A percentile compares a stretch with the other conserved stretches of the same genome.
Evolutionary conservation across 108 stramenopile species (phyloP).

Genomic region (Skeletonema grethae): DNA sequence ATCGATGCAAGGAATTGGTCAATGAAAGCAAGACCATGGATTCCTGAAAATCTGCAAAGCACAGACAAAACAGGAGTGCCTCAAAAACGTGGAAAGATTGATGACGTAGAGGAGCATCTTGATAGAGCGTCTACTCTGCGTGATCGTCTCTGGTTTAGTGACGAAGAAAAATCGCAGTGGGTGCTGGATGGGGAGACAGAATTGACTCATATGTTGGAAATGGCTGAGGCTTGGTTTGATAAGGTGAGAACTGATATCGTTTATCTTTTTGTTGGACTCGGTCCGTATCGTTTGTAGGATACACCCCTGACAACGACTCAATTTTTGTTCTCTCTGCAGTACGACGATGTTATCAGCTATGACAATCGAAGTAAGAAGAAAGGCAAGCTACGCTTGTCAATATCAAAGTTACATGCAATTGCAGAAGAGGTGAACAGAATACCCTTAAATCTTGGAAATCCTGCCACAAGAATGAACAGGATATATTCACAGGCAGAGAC

Average conservation of each 20-base stretch:
- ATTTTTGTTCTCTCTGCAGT: constrained; percentile 26
- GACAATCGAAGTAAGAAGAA: constrained; percentile 61
- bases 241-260: constrained; percentile 46
- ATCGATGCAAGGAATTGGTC: constrained; percentile 78
- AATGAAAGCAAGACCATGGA: constrained; percentile 70
- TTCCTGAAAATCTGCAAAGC: constrained; percentile 40
- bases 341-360: constrained; percentile 53
- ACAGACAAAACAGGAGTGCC: constrained; percentile 27
- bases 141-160: constrained; percentile 51
- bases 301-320: background rate
- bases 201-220: constrained; percentile 53
- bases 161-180: constrained; percentile 57
- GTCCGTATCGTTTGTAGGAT: background rate
- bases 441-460: constrained; percentile 67
- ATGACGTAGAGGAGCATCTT: constrained; percentile 72
- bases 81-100: constrained; percentile 69
- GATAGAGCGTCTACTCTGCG: constrained; percentile 64
- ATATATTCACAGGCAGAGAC: constrained; percentile 67
- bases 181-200: constrained; percentile 61
- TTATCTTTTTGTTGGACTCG: background rate
- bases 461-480: constrained; percentile 56
- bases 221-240: constrained; percentile 70
- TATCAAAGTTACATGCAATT: constrained; percentile 57
- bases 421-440: constrained; percentile 60
- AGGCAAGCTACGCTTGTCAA: constrained; percentile 46